phyloP scores from a whole-genome alignment of 345 rosid species.

The Aurinia saxatilis region DNA sequence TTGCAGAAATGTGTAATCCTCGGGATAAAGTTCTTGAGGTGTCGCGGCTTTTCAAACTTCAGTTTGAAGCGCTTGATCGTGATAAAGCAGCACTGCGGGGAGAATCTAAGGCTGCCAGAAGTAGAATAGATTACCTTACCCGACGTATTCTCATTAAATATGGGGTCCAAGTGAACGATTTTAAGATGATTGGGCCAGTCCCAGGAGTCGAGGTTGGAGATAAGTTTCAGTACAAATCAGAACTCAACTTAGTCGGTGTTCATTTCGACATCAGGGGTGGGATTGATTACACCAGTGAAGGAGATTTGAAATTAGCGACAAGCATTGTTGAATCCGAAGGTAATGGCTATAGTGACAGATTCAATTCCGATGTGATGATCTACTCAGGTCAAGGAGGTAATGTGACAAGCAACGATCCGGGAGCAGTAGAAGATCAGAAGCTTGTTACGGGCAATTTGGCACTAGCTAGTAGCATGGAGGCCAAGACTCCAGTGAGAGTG shows the following conservation, averaged over 20 bases:
- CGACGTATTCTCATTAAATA: background rate
- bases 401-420: constrained; percentile 33
- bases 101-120: background rate
- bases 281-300: constrained; percentile 60
- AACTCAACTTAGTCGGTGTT: constrained; percentile 67
- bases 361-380: constrained; percentile 43
- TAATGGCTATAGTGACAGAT: constrained; percentile 45
- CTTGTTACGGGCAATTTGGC: constrained; percentile 73
- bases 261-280: constrained; percentile 65
- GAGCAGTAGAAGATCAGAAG: constrained; percentile 67
- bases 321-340: constrained; percentile 75
- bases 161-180: constrained; percentile 31
- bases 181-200: constrained; percentile 50
- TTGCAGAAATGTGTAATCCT: background rate
- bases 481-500: constrained; percentile 61
- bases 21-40: background rate
- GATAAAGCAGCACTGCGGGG: background rate
- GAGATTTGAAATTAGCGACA: constrained; percentile 37
- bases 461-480: constrained; percentile 45
- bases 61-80: background rate
- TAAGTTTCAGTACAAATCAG: constrained; percentile 61
- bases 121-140: background rate
- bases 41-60: background rate
- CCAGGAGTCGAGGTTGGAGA: constrained; percentile 90
- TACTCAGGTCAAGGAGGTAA: constrained; percentile 83